These are phyloP conservation scores for Barbatosphaeria neglecta DNA, from an alignment of 495 filamentous ascomycete genomes.

Conservation along the genomic window DNA sequence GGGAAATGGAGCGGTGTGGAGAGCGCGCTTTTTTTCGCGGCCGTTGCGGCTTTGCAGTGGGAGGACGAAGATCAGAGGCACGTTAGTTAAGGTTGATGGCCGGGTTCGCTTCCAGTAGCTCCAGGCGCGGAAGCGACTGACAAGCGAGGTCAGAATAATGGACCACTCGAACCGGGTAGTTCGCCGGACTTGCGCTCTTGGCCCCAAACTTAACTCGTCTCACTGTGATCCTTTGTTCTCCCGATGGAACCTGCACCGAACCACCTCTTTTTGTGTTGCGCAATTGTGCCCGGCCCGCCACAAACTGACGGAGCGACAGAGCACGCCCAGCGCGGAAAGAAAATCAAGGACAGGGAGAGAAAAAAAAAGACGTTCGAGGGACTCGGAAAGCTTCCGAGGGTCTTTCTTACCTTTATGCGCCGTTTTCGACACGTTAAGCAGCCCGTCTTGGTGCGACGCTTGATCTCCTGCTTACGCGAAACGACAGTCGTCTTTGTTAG, in stretches of 20 bases:
- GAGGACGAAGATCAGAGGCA: slow-evolving; percentile 2
- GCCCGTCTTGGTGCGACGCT: slow-evolving; percentile 93
- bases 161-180: neutral
- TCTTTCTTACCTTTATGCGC: slow-evolving; percentile 92
- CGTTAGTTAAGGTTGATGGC: neutral
- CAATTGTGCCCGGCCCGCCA: neutral
- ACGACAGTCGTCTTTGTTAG: slow-evolving; percentile 10
- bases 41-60: neutral
- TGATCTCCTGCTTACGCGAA: slow-evolving; percentile 59
- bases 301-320: neutral
- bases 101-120: slow-evolving; percentile 1
- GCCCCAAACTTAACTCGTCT: neutral
- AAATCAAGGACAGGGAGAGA: neutral
- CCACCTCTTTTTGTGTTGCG: neutral
- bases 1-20: neutral
- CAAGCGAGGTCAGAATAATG: slow-evolving; percentile 1
- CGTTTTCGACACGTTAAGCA: slow-evolving; percentile 95
- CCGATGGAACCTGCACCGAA: no score
- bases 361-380: neutral
- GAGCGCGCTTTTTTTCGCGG: neutral
- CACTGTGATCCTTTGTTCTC: neutral
- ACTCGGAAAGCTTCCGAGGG: no score
- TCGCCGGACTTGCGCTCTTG: neutral
- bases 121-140: neutral
- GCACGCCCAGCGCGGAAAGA: neutral